Base-by-base conservation (phyloP, 192 early-diverging fungal genomes). In the Powellomyces hirtus region DNA sequence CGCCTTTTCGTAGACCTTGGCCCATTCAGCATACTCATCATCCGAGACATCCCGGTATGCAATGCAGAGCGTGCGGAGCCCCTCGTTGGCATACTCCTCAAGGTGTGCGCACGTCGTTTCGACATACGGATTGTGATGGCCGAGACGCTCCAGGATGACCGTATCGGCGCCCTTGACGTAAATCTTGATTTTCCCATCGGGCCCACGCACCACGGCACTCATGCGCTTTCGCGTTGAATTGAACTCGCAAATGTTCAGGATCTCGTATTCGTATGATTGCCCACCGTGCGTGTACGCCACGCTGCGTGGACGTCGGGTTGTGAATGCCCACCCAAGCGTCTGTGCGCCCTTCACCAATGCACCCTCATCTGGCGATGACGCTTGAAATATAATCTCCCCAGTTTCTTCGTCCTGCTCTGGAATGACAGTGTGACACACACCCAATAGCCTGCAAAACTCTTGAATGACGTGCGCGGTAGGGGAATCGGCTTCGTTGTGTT, bases 81-180 rank as follows among this genome's bases (percentile, higher is more conserved):
- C 97, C 70, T 97, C 95, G 0, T 90, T 93, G 0, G 96, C 96
- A 74, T 93, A 98, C 38, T 97, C 96, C 49, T 98, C 94, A 45
- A 98, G 72, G 66, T 94, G 90, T 31, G 62, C 80, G 44, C 73
- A 76, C 61, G 81, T 83, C 84, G 72, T 13, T 88, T 97, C 91
- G 13, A 90, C 79, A 74, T 84, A 90, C 11, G 87, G 85, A 56
- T 92, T 92, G 56, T 73, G 65, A 40, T 86, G 80, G 10, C 84
- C 83, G 62, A 99, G 75, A 11, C 97, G 87, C 79, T 98, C 94
- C 4, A 97, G 64, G 72, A 99, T 97, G 3, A 98, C 95, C 0
- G 94, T 97, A 71, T 99, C 97, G 4, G 97, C 97, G 36, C 97
- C 97, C 72, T 99, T 99, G 75, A 91, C 92, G 84, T 93, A 99